Evolutionary conservation across 345 rosid genomes (phyloP), one percentile per base, ranked within the genome.

Genomic region (Crucihimalaya himalaica): DNA sequence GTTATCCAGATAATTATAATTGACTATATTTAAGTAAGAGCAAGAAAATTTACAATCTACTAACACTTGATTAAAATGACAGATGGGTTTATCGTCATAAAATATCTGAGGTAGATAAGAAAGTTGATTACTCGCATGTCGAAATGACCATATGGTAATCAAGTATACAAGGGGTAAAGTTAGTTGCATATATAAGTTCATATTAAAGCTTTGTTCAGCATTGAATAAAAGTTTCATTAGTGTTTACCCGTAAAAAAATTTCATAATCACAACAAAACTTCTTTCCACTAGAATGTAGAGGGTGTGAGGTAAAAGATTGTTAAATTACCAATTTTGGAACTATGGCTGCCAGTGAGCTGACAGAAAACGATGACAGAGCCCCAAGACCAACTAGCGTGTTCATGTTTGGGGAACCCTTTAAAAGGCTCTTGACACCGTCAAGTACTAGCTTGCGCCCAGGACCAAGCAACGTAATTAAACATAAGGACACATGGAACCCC

Each of bases 301-400:
- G 9, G 14, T 9, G 58, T 1, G 32, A 56, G 51, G 25, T 42
- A 69, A 72, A 35, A 3, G 5, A 13, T 15, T 5, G 6, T 27
- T 51, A 62, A 85, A 1, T 80, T 79, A 91, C 98, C 92, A 87
- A 79, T 74, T 81, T 89, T 42, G 98, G 98, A 57, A 93, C 60
- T 67, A 91, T 75, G 68, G 90, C 85, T 80, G 98, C 98, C 27
- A 93, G 78, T 47, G 94, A 77, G 81, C 98, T 93, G 79, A 91
- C 96, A 60, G 84, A 65, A 86, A 93, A 93, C 27, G 98, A 93
- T 53, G 98, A 93, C 79, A 93, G 79, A 21, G 97, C 98, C 77
- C 98, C 97, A 53, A 93, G 94, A 80, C 98, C 97, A 79, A 93
- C 98, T 76, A 93, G 80, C 39, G 97, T 91, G 76, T 91, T 93